Percentiles rank a stretch among this genome's conserved stretches.
phyloP scores from a whole-genome alignment of 768 basidiomycete species.

The Suillus placidus region DNA sequence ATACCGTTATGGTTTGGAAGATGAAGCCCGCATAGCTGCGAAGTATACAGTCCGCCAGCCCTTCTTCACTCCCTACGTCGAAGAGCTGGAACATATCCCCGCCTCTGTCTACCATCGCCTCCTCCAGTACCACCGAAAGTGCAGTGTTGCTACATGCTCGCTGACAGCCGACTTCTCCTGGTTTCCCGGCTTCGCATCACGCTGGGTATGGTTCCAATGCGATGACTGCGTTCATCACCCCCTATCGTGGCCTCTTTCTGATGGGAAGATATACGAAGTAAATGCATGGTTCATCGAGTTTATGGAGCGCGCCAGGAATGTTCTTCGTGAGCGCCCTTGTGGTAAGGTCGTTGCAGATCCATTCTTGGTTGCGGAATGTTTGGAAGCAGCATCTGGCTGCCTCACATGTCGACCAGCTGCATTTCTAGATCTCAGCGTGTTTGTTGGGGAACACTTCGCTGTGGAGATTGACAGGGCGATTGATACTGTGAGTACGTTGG shows the following conservation, averaged over 20 bases:
- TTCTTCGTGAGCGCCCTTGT: constrained; percentile 34
- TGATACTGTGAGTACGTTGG: constrained; percentile 24
- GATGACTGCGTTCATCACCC: constrained; percentile 39
- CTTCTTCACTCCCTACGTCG: constrained; percentile 36
- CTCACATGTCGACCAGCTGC: constrained; percentile 35
- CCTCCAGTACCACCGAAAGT: constrained; percentile 39
- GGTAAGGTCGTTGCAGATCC: constrained; percentile 34
- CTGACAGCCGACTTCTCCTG: constrained; percentile 40
- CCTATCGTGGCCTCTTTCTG: constrained; percentile 37
- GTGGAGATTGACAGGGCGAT: constrained; percentile 33
- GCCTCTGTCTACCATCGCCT: constrained; percentile 40
- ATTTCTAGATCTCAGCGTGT: constrained; percentile 35
- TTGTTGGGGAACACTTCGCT: constrained; percentile 33
- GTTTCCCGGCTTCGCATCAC: constrained; percentile 39
- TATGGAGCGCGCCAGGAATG: constrained; percentile 35
- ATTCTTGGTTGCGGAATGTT: constrained; percentile 33
- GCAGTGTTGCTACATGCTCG: constrained; percentile 31
- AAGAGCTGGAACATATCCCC: constrained; percentile 41
- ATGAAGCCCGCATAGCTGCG: constrained; percentile 39
- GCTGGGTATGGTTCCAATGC: constrained; percentile 43
- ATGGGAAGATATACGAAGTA: constrained; percentile 39
- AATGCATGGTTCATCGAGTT: constrained; percentile 39
- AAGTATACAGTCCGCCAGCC: constrained; percentile 38
- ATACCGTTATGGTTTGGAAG: constrained; percentile 37
- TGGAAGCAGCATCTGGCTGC: constrained; percentile 30